These are phyloP conservation scores for Rhododendron kiyosumense DNA, from an alignment of 148 eudicot genomes.

Conservation along the genomic window DNA sequence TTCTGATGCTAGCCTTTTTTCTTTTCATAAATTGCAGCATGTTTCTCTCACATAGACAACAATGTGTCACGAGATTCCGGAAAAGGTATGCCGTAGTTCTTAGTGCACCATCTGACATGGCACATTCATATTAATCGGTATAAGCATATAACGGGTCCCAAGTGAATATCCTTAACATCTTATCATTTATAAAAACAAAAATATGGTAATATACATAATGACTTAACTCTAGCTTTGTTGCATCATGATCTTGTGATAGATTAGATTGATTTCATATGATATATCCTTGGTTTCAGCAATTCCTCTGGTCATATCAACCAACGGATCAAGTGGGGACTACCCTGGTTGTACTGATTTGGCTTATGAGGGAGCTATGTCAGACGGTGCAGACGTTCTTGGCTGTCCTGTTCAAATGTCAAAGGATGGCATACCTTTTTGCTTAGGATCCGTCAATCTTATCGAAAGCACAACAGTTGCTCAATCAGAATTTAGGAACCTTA, in stretches of 20 bases:
- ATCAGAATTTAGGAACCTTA: conserved; percentile 32
- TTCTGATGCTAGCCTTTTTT: conserved; percentile 21
- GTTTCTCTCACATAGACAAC: conserved; percentile 68
- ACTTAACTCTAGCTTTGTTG: neutral
- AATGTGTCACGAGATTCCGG: conserved; percentile 18
- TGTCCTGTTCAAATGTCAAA: conserved; percentile 83
- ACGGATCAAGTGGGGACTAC: conserved; percentile 89
- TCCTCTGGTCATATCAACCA: conserved; percentile 58
- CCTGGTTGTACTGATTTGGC: conserved; percentile 87
- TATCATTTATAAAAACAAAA: neutral
- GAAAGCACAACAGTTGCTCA: conserved; percentile 50
- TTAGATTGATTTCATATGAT: neutral
- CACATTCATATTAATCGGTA: neutral
- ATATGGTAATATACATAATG: neutral
- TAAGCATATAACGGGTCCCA: neutral
- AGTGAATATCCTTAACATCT: neutral
- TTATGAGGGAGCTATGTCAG: conserved; percentile 59
- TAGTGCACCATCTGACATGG: neutral
- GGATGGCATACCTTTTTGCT: conserved; percentile 87
- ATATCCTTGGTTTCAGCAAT: conserved; percentile 37
- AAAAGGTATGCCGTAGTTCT: conserved; percentile 37
- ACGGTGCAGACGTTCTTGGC: conserved; percentile 83
- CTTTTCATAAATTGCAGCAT: conserved; percentile 39
- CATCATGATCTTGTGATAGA: neutral
- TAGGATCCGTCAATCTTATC: conserved; percentile 62